Conservation (phyloP, 1,139 yeast genomes). For the Hanseniaspora gamundiae region DNA sequence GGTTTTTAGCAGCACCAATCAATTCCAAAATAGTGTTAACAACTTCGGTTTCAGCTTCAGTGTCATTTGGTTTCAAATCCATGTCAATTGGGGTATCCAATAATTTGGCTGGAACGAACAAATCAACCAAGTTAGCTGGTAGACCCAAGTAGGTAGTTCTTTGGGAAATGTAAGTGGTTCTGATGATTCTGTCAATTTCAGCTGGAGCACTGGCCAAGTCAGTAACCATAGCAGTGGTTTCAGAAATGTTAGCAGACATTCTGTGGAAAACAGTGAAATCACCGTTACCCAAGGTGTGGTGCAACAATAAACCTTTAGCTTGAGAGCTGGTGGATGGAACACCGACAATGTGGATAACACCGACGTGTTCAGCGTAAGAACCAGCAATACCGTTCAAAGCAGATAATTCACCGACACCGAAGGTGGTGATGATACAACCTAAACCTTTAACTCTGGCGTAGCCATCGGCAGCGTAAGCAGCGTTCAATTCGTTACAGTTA, state of each 20-base stretch:
- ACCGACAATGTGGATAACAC: slow-evolving; percentile 76
- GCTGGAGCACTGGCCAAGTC: slow-evolving; percentile 53
- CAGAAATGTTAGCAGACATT: slow-evolving; percentile 62
- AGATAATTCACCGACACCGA: slow-evolving; percentile 80
- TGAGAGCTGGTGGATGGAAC: slow-evolving; percentile 55
- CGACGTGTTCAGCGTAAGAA: slow-evolving; percentile 68
- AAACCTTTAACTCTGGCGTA: slow-evolving; percentile 56
- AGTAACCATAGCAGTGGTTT: slow-evolving; percentile 50
- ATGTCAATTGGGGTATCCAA: slow-evolving; percentile 57
- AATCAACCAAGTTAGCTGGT: slow-evolving; percentile 72
- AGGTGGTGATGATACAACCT: slow-evolving; percentile 52
- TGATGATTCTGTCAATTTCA: slow-evolving; percentile 62
- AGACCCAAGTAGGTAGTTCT: slow-evolving; percentile 77
- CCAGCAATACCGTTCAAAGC: slow-evolving; percentile 81
- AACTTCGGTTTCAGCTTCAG: slow-evolving; percentile 63
- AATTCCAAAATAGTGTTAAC: slow-evolving; percentile 42
- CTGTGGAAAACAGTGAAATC: slow-evolving; percentile 68
- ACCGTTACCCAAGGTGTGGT: slow-evolving; percentile 74
- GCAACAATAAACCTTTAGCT: slow-evolving; percentile 44
- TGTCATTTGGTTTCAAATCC: slow-evolving; percentile 47
- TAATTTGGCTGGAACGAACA: slow-evolving; percentile 40
- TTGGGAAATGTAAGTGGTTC: slow-evolving; percentile 58
- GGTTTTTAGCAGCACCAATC: slow-evolving; percentile 48
- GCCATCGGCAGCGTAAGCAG: slow-evolving; percentile 63
- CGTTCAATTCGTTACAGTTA: slow-evolving; percentile 60